Conservation (phyloP, 805 yeast genomes). For the Candida cerambycidarum region DNA sequence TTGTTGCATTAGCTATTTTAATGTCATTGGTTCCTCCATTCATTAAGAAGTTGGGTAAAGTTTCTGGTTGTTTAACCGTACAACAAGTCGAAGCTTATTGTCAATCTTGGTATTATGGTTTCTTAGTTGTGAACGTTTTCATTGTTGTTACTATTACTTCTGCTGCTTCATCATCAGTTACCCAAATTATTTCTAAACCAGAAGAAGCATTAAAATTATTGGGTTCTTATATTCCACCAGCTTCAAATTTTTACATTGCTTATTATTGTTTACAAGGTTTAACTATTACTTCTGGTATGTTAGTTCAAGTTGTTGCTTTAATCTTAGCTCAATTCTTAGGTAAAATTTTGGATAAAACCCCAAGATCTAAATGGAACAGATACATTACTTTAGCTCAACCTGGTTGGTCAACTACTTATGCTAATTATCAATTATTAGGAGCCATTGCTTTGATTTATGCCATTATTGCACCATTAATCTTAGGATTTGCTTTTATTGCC, state of each 20-base stretch:
- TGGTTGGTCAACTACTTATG: conserved; percentile 81
- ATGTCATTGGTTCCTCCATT: conserved; percentile 67
- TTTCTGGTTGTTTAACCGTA: conserved; percentile 68
- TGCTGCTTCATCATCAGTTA: conserved; percentile 75
- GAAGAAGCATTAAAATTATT: conserved; percentile 68
- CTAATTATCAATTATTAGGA: conserved; percentile 70
- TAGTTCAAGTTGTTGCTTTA: conserved; percentile 74
- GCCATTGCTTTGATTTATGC: conserved; percentile 75
- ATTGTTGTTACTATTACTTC: conserved; percentile 82
- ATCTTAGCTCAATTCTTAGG: conserved; percentile 72
- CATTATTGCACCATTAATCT: conserved; percentile 71
- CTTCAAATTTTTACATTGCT: conserved; percentile 86
- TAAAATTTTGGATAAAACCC: conserved; percentile 74
- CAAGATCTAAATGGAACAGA: conserved; percentile 89
- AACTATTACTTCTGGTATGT: conserved; percentile 68
- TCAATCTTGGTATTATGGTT: conserved; percentile 86
- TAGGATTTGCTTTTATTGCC: conserved; percentile 65
- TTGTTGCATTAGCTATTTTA: conserved; percentile 60
- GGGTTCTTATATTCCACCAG: conserved; percentile 77
- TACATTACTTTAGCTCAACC: conserved; percentile 62
- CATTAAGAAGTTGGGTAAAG: conserved; percentile 66
- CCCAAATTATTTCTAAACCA: conserved; percentile 68
- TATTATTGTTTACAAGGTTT: conserved; percentile 83
- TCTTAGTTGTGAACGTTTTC: conserved; percentile 88
- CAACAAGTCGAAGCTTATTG: conserved; percentile 78